Evolutionary conservation across 306 rosid genomes (phyloP).

Genomic region (Prosopis cineraria): DNA sequence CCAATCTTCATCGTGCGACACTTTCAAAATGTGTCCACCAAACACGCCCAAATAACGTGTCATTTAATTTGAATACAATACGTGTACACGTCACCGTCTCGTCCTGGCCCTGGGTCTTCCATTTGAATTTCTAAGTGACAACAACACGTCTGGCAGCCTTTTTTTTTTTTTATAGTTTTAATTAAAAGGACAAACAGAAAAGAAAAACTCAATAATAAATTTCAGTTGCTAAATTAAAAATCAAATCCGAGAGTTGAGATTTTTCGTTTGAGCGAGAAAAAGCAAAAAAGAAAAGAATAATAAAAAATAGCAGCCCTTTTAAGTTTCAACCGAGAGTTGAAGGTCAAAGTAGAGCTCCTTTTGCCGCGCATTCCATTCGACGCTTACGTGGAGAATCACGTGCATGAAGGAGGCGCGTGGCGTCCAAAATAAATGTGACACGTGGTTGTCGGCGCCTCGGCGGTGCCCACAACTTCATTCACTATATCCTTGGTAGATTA

Average conservation of each 20-base stretch:
- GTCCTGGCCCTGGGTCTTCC: background rate
- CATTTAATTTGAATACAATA: slow-evolving; percentile 24
- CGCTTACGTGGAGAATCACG: slow-evolving; percentile 13
- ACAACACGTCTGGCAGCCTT: background rate
- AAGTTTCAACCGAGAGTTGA: background rate
- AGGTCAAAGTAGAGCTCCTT: background rate
- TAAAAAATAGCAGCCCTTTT: background rate
- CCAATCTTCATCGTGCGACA: background rate
- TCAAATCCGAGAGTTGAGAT: background rate
- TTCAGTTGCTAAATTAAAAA: background rate
- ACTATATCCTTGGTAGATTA: background rate
- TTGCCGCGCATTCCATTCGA: background rate
- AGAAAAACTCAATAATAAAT: background rate
- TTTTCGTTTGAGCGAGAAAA: background rate
- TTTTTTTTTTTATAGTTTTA: background rate
- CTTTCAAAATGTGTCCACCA: slow-evolving; percentile 8
- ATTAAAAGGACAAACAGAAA: background rate
- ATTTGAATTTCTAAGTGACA: slow-evolving; percentile 25
- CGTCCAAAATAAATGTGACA: background rate
- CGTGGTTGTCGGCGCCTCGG: slow-evolving; percentile 27
- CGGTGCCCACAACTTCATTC: background rate
- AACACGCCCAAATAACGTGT: background rate
- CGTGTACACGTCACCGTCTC: background rate
- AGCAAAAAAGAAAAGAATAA: background rate
- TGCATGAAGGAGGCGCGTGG: slow-evolving; percentile 35